Evolutionary conservation across 352 stramenopile genomes (phyloP).

Genomic region (Achlya hypogyna): DNA sequence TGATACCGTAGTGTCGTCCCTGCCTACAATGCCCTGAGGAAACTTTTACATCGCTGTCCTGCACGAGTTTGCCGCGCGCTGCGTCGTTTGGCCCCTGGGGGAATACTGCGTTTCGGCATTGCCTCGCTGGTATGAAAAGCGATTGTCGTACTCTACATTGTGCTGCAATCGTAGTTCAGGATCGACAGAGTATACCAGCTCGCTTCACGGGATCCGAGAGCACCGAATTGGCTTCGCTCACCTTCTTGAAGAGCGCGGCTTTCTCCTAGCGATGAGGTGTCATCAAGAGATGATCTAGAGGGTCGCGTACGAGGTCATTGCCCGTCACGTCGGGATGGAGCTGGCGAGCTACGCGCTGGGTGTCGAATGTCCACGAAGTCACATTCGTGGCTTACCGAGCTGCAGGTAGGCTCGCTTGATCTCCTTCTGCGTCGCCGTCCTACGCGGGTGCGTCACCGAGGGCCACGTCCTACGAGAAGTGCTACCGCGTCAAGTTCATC

Average conservation of each 20-base stretch:
- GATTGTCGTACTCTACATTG: slow-evolving; percentile 9
- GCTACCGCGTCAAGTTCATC: slow-evolving; percentile 60
- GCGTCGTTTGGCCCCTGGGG: slow-evolving; percentile 17
- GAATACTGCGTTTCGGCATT: slow-evolving; percentile 9
- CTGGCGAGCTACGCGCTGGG: slow-evolving; percentile 39
- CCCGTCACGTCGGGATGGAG: slow-evolving; percentile 80
- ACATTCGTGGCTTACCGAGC: slow-evolving; percentile 31
- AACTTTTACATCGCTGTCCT: neutral
- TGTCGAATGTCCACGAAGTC: neutral
- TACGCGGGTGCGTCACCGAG: slow-evolving; percentile 9
- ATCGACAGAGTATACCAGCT: slow-evolving; percentile 65
- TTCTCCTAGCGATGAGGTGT: slow-evolving; percentile 33
- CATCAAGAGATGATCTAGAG: neutral
- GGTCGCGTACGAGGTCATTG: slow-evolving; percentile 43
- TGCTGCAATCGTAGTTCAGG: slow-evolving; percentile 26
- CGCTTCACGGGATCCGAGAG: slow-evolving; percentile 55
- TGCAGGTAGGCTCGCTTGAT: slow-evolving; percentile 77
- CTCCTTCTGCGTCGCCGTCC: slow-evolving; percentile 51
- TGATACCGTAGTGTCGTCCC: slow-evolving; percentile 42
- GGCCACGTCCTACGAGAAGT: neutral
- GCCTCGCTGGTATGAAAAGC: neutral
- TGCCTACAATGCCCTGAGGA: neutral
- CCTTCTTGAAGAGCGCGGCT: slow-evolving; percentile 76
- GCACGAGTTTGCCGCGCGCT: neutral
- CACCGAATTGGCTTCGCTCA: slow-evolving; percentile 67